Percentiles rank a stretch among this genome's conserved stretches.
phyloP scores from a whole-genome alignment of 805 yeast genomes.

The Candida argentea region DNA sequence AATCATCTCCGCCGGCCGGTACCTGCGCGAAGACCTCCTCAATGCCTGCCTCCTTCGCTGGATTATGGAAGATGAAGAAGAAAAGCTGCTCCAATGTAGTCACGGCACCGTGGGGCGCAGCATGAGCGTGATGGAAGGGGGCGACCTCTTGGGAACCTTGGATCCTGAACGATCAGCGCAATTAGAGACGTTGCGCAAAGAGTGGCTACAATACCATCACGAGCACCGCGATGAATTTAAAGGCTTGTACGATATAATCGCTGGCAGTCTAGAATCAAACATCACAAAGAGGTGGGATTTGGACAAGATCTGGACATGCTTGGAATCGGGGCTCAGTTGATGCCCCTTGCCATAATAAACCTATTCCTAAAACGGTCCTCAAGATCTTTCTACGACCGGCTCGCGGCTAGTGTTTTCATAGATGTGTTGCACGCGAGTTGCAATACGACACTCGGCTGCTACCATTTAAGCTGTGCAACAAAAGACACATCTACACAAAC shows the following conservation, averaged over 20 bases:
- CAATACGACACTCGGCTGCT: too few species aligned
- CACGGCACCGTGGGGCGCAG: constrained; percentile 2
- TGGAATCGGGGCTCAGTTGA: too few species aligned
- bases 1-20: constrained; percentile 60
- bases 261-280: constrained; percentile 46
- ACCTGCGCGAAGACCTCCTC: constrained; percentile 36
- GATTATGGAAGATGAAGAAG: constrained; percentile 9
- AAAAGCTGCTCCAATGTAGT: constrained; percentile 3
- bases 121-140: constrained; percentile 1
- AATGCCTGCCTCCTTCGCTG: constrained; percentile 27
- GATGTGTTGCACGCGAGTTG: too few species aligned
- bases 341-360: too few species aligned
- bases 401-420: too few species aligned
- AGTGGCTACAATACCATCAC: constrained; percentile 10
- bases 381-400: too few species aligned
- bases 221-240: constrained; percentile 11
- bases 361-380: too few species aligned
- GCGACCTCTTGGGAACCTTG: constrained; percentile 9
- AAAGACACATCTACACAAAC: too few species aligned
- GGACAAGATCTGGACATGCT: constrained; percentile 28
- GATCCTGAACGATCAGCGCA: constrained; percentile 11
- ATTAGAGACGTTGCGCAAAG: constrained; percentile 7
- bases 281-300: constrained; percentile 43
- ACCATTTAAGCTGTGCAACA: too few species aligned
- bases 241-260: constrained; percentile 27